phyloP scores from a whole-genome alignment of 768 basidiomycete species.

The Russula lepida region DNA sequence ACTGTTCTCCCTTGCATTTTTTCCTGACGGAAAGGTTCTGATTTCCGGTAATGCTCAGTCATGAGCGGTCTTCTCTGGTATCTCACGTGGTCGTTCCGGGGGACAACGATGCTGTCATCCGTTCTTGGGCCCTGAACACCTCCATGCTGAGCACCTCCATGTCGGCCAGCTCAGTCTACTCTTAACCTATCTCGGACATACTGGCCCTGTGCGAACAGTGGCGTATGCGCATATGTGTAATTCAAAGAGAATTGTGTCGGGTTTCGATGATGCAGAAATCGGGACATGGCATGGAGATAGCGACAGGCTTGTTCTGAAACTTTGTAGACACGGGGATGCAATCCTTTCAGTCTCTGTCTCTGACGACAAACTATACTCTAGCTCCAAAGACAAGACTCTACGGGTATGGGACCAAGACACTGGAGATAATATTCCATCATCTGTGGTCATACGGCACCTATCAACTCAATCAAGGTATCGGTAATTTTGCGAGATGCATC shows the following conservation, averaged over 20 bases:
- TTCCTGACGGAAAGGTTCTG: neutral
- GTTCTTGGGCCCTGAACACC: neutral
- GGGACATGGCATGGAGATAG: slow-evolving; percentile 5
- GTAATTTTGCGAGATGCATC: too few species aligned
- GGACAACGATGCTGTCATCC: neutral
- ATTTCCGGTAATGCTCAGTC: neutral
- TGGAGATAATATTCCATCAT: slow-evolving; percentile 20
- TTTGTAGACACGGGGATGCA: neutral
- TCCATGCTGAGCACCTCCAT: too few species aligned
- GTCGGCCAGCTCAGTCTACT: neutral
- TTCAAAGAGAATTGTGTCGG: slow-evolving; percentile 1
- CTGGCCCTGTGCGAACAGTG: neutral
- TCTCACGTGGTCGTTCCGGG: slow-evolving; percentile 4
- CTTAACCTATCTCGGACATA: slow-evolving; percentile 21
- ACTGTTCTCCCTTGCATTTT: slow-evolving; percentile 7
- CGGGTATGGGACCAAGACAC: slow-evolving; percentile 8
- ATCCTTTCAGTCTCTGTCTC: slow-evolving; percentile 1
- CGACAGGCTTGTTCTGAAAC: neutral
- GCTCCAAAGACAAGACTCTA: slow-evolving; percentile 9
- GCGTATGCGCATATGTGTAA: neutral
- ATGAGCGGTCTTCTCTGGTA: neutral
- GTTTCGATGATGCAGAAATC: neutral
- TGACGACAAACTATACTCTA: slow-evolving; percentile 4
- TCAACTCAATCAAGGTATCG: neutral
- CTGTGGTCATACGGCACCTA: slow-evolving; percentile 24